Conservation (phyloP, 1,139 yeast species). For the Pichia inconspicua region DNA sequence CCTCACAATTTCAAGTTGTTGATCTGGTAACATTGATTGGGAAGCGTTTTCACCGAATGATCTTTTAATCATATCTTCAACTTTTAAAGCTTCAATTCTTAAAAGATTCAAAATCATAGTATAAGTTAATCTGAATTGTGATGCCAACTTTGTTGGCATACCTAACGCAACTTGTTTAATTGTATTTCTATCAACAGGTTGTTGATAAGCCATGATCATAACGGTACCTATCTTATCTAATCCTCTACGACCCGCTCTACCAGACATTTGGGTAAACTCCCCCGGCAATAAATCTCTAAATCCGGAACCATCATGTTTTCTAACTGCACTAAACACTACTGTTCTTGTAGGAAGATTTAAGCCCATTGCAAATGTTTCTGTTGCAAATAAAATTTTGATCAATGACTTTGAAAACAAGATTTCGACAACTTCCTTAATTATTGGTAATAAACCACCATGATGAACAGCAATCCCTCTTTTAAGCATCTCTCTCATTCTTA, state of each 20-base stretch:
- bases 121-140: conserved; percentile 90
- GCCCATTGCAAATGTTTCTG: conserved; percentile 98
- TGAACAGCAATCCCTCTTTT: conserved; percentile 94
- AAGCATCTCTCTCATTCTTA: conserved; percentile 71
- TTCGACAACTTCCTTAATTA: conserved; percentile 91
- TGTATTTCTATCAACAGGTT: conserved; percentile 45
- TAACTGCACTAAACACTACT: conserved; percentile 76
- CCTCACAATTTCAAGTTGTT: conserved; percentile 54
- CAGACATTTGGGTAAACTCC: conserved; percentile 98
- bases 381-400: conserved; percentile 87
- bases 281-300: conserved; percentile 85
- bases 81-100: conserved; percentile 87
- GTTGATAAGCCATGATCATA: conserved; percentile 86
- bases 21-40: conserved; percentile 82
- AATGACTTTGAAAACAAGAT: conserved; percentile 79
- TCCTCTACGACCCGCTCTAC: conserved; percentile 99
- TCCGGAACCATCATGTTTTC: conserved; percentile 84
- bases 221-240: conserved; percentile 98
- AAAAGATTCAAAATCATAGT: conserved; percentile 89
- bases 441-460: conserved; percentile 94
- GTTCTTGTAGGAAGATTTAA: conserved; percentile 98
- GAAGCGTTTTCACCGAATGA: conserved; percentile 89
- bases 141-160: conserved; percentile 76
- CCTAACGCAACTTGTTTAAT: conserved; percentile 82
- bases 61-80: conserved; percentile 95